Conservation (phyloP, 2,329 filamentous ascomycete species). For the Cladosporium velox region DNA sequence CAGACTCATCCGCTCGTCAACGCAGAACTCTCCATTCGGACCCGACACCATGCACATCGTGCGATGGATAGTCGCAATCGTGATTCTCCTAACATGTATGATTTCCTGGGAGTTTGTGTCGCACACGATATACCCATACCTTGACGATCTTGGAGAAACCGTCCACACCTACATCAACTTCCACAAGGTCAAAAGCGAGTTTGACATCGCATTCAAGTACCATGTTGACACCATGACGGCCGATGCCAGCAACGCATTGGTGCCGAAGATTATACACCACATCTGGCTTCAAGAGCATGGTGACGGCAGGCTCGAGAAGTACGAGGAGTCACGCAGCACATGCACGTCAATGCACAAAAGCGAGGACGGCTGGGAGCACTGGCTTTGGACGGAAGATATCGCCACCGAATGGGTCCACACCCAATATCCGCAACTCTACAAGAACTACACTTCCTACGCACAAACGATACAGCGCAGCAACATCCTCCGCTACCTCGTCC, state of each 20-base stretch:
- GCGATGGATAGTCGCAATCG: background rate
- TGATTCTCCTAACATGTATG: background rate
- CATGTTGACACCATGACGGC: background rate
- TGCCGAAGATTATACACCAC: conserved; percentile 1
- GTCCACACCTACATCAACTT: background rate
- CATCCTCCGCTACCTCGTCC: conserved; percentile 33
- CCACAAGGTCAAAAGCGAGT: background rate
- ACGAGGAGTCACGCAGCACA: conserved; percentile 26
- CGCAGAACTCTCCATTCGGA: background rate
- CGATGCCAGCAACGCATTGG: background rate
- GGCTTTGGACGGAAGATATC: conserved; percentile 31
- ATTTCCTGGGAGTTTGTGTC: background rate
- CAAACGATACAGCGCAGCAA: conserved; percentile 36
- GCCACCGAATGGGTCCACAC: conserved; percentile 29
- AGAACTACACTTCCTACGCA: conserved; percentile 29
- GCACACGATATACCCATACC: background rate
- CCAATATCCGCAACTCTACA: conserved; percentile 30
- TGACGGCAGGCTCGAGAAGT: conserved; percentile 21
- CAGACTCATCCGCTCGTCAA: background rate
- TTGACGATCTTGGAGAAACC: background rate
- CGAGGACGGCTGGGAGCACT: conserved; percentile 24
- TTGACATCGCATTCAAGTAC: background rate
- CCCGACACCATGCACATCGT: background rate
- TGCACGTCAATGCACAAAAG: conserved; percentile 30
- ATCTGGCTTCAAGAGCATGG: background rate